phyloP scores from a whole-genome alignment of 805 yeast genomes.

The Zygosaccharomyces siamensis region DNA sequence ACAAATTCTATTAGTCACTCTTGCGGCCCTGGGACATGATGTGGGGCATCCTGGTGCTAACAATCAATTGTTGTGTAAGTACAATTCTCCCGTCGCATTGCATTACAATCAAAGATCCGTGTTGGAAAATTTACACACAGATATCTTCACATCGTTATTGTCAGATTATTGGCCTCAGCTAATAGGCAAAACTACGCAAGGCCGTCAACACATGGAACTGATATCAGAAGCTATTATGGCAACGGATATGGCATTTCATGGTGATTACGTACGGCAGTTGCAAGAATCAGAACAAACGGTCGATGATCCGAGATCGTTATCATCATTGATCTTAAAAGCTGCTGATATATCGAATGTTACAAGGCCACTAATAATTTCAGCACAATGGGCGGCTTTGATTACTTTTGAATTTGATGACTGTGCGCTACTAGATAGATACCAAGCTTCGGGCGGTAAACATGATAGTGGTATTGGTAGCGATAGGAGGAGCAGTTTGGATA shows the following conservation, averaged over 20 bases:
- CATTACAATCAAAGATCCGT: conserved; percentile 62
- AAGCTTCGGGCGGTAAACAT: background rate
- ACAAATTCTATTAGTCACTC: conserved; percentile 56
- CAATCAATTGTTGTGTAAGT: conserved; percentile 58
- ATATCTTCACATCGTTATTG: conserved; percentile 52
- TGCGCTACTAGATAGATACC: conserved; percentile 41
- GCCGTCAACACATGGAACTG: conserved; percentile 12
- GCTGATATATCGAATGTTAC: conserved; percentile 95
- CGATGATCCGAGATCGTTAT: conserved; percentile 41
- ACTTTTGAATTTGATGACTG: conserved; percentile 74
- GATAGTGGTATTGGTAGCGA: background rate
- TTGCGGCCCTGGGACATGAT: conserved; percentile 92
- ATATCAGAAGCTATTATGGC: conserved; percentile 48
- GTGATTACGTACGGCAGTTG: conserved; percentile 58
- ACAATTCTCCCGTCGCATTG: conserved; percentile 58
- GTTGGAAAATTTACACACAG: conserved; percentile 76
- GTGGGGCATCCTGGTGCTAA: conserved; percentile 97
- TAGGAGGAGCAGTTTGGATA: background rate
- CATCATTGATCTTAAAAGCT: conserved; percentile 76
- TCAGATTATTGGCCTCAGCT: conserved; percentile 49
- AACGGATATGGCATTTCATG: conserved; percentile 93
- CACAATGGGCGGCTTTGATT: conserved; percentile 83
- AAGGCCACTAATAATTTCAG: conserved; percentile 66
- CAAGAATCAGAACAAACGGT: conserved; percentile 13
- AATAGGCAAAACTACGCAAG: conserved; percentile 12